Conservation (phyloP, 495 filamentous ascomycete species). For the Cercophora newfieldiana region DNA sequence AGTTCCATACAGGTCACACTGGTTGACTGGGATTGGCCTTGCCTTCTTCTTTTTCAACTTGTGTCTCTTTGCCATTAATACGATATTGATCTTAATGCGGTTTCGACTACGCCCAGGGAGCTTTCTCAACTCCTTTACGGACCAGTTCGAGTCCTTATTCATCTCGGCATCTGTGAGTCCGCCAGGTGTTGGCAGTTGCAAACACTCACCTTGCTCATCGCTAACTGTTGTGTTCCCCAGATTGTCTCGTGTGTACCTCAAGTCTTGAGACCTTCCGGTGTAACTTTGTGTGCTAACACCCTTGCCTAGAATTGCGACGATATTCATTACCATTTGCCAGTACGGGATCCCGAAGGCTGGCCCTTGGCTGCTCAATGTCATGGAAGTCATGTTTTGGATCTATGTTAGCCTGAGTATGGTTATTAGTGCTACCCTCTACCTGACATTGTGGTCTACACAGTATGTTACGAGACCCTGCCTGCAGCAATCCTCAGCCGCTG, state of each 20-base stretch:
- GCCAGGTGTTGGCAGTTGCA: too few species aligned
- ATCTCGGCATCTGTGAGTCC: conserved; percentile 64
- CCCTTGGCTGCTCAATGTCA: conserved; percentile 63
- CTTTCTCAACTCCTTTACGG: conserved; percentile 68
- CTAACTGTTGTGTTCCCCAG: conserved; percentile 24
- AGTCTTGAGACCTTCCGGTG: not conserved
- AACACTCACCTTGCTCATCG: not conserved
- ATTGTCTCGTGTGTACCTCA: conserved; percentile 43
- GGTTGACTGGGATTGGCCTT: conserved; percentile 69
- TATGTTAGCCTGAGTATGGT: conserved; percentile 64
- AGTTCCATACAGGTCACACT: conserved; percentile 71
- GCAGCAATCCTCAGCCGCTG: not conserved
- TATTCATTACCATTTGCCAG: conserved; percentile 76
- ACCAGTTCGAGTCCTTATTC: conserved; percentile 80
- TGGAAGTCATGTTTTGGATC: conserved; percentile 72
- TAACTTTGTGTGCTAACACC: not conserved
- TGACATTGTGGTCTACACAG: conserved; percentile 66
- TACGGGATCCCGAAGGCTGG: conserved; percentile 70
- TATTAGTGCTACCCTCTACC: conserved; percentile 68
- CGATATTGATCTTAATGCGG: conserved; percentile 63
- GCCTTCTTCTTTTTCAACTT: conserved; percentile 78
- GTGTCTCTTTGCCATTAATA: conserved; percentile 68
- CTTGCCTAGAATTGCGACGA: conserved; percentile 61
- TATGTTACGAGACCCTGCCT: conserved; percentile 24
- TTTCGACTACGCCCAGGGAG: conserved; percentile 72